A percentile compares a stretch with the other conserved stretches of the same genome.
Evolutionary conservation across 805 yeast species (phyloP).

Genomic region (Candida pini): DNA sequence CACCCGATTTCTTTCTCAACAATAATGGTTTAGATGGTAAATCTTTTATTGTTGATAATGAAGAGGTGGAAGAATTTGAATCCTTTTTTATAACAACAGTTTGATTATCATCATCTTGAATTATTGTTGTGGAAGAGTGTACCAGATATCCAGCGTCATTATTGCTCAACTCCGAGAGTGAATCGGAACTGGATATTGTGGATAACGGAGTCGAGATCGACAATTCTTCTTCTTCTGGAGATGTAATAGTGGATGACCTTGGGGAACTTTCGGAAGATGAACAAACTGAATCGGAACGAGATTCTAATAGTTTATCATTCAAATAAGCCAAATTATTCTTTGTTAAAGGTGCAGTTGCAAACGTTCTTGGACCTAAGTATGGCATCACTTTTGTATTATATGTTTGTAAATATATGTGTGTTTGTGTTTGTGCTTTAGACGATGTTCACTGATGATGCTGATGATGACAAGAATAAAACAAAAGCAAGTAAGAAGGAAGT

Average conservation of each 20-base stretch:
- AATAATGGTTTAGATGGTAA: constrained; percentile 19
- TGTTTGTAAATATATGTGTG: neutral
- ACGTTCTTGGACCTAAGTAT: constrained; percentile 31
- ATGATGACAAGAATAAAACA: too few relatives aligned
- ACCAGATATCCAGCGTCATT: too few relatives aligned
- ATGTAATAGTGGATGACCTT: constrained; percentile 13
- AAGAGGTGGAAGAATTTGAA: constrained; percentile 8
- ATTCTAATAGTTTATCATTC: constrained; percentile 17
- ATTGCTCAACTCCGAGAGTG: constrained; percentile 5
- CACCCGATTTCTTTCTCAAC: constrained; percentile 50
- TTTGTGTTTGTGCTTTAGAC: too few relatives aligned
- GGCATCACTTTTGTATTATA: constrained; percentile 18
- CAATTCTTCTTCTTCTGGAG: constrained; percentile 19
- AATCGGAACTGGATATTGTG: constrained; percentile 15
- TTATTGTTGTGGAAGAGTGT: neutral
- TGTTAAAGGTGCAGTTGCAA: constrained; percentile 31
- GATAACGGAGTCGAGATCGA: constrained; percentile 26
- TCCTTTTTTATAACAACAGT: constrained; percentile 16
- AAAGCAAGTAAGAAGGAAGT: too few relatives aligned
- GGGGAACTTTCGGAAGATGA: constrained; percentile 4
- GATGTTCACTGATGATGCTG: too few relatives aligned
- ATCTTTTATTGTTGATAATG: constrained; percentile 17
- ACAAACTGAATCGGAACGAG: constrained; percentile 4
- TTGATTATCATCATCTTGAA: constrained; percentile 21
- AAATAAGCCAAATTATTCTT: constrained; percentile 26